phyloP scores from a whole-genome alignment of 2,329 filamentous ascomycete genomes.

The Allantophomopsis lycopodina region DNA sequence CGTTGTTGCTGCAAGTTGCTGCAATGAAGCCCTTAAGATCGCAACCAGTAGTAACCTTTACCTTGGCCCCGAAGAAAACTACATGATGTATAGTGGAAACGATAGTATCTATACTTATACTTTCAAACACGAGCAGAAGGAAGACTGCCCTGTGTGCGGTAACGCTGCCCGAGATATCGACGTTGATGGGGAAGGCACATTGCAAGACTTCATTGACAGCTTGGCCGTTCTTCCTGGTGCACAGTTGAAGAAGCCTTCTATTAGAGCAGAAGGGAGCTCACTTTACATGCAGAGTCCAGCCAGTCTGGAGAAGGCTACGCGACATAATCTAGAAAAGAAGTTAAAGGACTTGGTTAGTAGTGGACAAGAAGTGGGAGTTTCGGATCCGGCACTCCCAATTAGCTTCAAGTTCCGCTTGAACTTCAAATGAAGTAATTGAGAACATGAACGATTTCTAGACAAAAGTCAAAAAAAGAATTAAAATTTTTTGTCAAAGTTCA shows the following conservation, averaged over 20 bases:
- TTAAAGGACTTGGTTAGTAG: conserved; percentile 63
- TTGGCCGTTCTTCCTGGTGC: conserved; percentile 74
- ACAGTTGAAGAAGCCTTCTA: conserved; percentile 86
- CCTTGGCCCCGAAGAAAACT: conserved; percentile 69
- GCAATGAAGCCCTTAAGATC: conserved; percentile 94
- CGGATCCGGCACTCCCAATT: conserved; percentile 70
- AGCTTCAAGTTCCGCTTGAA: conserved; percentile 18
- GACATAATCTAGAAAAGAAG: conserved; percentile 68
- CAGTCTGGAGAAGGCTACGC: conserved; percentile 70
- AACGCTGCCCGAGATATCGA: conserved; percentile 63
- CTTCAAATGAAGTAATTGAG: conserved; percentile 4
- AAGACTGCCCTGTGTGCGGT: conserved; percentile 90
- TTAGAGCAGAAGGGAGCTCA: conserved; percentile 67
- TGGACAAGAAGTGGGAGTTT: conserved; percentile 83
- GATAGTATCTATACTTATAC: conserved; percentile 96
- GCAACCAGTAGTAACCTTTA: conserved; percentile 70
- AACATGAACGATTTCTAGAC: too few species aligned
- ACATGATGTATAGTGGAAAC: conserved; percentile 99
- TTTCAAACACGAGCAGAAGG: conserved; percentile 86
- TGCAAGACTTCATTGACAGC: conserved; percentile 76
- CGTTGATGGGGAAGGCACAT: conserved; percentile 56
- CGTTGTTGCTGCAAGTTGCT: conserved; percentile 88
- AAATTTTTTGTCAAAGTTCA: too few species aligned
- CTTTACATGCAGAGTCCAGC: conserved; percentile 82
- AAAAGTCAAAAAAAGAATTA: too few species aligned